These are phyloP conservation scores for Dendrothele bispora DNA, from an alignment of 768 basidiomycete genomes.

Conservation along the genomic window DNA sequence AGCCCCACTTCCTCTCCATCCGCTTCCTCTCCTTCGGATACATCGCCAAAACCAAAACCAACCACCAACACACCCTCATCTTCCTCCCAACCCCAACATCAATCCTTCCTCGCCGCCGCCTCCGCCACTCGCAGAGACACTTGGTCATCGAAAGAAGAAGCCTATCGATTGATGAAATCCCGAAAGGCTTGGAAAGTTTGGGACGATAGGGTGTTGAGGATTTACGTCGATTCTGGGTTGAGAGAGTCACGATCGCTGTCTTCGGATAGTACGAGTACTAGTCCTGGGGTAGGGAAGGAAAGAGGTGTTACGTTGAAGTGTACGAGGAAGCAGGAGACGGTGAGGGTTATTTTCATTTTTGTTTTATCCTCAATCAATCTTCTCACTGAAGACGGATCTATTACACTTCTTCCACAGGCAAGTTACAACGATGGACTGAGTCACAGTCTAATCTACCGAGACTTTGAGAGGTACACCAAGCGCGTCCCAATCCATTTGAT, in stretches of 20 bases:
- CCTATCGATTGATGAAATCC: constrained; percentile 35
- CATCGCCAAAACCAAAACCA: no score
- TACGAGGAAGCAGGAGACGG: constrained; percentile 45
- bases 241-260: not conserved
- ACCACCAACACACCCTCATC: constrained; percentile 19
- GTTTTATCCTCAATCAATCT: not conserved
- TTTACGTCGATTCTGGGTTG: constrained; percentile 40
- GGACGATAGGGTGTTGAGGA: constrained; percentile 47
- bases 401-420: constrained; percentile 37
- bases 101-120: constrained; percentile 28
- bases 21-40: no score
- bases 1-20: no score
- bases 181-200: constrained; percentile 44
- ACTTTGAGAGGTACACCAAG: constrained; percentile 29
- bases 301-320: constrained; percentile 52
- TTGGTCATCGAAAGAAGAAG: constrained; percentile 53
- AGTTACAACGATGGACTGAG: constrained; percentile 41
- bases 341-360: no score
- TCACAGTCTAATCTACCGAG: constrained; percentile 29
- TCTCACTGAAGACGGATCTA: not conserved
- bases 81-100: not conserved
- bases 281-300: no score
- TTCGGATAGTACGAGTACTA: no score
- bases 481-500: constrained; percentile 43
- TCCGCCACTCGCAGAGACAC: constrained; percentile 44